These are phyloP conservation scores for Sequoiadendron giganteum DNA, from an alignment of 75 land plant species.

Conservation along the genomic window DNA sequence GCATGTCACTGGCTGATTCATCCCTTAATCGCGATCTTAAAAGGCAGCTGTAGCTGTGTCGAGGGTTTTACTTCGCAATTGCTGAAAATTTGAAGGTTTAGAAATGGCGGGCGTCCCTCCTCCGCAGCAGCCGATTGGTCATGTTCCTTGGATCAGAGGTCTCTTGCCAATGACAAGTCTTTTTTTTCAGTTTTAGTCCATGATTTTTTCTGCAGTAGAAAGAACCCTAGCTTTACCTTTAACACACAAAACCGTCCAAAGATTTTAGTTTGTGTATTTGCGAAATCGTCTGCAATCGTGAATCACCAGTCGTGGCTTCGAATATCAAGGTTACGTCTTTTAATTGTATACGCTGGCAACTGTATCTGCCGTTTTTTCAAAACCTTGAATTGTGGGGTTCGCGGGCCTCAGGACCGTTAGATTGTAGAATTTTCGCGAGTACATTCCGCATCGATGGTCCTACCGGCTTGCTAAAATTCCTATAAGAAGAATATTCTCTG, in stretches of 20 bases:
- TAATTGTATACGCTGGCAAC: neutral
- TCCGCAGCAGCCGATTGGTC: neutral
- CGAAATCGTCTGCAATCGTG: neutral
- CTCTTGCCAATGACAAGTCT: neutral
- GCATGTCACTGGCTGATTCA: neutral
- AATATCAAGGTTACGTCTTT: neutral
- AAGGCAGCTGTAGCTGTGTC: neutral
- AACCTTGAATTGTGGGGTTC: neutral
- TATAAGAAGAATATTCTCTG: neutral
- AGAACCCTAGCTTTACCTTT: neutral
- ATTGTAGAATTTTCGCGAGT: neutral
- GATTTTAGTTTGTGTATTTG: neutral
- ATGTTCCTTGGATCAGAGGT: slow-evolving; percentile 1
- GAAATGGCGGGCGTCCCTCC: neutral
- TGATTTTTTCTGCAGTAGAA: neutral
- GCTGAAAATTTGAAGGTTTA: neutral
- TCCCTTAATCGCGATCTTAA: neutral
- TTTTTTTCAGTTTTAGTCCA: neutral
- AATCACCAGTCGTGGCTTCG: neutral
- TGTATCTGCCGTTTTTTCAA: neutral
- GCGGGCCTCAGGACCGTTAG: neutral
- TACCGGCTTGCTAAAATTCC: neutral
- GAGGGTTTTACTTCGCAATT: neutral
- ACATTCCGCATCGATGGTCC: neutral
- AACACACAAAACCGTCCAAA: neutral